Evolutionary conservation across 768 basidiomycete genomes (phyloP).

Genomic region (Naganishia vishniacii): DNA sequence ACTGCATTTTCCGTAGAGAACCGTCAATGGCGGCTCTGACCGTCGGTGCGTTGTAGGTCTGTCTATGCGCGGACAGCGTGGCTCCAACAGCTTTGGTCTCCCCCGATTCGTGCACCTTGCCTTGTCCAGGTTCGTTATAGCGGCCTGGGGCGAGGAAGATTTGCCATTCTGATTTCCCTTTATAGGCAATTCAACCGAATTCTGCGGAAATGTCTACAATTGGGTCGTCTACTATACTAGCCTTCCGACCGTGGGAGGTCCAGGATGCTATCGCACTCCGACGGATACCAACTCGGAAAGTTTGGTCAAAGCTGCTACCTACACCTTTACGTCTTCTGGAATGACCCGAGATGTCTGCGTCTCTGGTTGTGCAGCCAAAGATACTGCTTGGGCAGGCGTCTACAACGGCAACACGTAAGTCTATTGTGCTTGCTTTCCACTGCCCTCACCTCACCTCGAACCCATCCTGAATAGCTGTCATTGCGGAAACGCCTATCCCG

Average conservation of each 20-base stretch:
- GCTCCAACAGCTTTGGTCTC: conserved; percentile 13
- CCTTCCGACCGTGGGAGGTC: background rate
- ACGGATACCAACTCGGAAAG: background rate
- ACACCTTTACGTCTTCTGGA: conserved; percentile 1
- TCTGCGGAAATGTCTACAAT: conserved; percentile 31
- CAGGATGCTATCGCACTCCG: conserved; percentile 8
- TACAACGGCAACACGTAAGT: conserved; percentile 28
- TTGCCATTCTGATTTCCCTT: background rate
- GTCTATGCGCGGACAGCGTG: conserved; percentile 13
- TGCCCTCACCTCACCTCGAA: conserved; percentile 30
- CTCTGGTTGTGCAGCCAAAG: conserved; percentile 9
- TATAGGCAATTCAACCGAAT: background rate
- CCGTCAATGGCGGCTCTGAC: no score
- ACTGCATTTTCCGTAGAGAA: no score
- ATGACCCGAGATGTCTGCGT: conserved; percentile 17
- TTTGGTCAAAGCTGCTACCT: conserved; percentile 25
- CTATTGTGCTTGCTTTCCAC: conserved; percentile 24
- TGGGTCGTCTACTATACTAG: conserved; percentile 30
- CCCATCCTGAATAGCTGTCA: conserved; percentile 26
- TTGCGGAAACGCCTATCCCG: conserved; percentile 34
- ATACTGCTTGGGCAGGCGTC: conserved; percentile 6
- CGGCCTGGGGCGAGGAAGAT: background rate
- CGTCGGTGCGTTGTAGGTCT: conserved; percentile 3
- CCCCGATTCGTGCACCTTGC: conserved; percentile 22
- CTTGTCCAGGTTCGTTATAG: conserved; percentile 27